These are phyloP conservation scores for Pinus tabuliformis DNA, from an alignment of 75 land plant species.

Conservation along the genomic window DNA sequence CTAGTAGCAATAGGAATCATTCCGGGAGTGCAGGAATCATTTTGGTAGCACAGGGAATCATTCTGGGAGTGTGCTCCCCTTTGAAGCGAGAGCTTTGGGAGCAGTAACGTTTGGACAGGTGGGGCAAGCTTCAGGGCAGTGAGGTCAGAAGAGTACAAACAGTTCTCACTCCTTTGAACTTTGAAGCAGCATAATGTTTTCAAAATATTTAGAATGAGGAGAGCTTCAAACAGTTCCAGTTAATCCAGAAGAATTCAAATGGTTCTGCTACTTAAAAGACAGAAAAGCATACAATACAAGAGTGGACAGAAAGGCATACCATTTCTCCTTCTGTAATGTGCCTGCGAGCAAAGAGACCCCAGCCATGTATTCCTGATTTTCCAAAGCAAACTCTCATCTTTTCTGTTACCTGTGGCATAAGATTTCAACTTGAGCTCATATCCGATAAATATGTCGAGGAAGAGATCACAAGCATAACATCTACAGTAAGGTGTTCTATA, in stretches of 20 bases:
- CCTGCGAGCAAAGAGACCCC: constrained; percentile 94
- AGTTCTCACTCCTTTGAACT: too few relatives aligned
- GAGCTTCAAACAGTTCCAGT: too few relatives aligned
- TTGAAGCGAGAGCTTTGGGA: too few relatives aligned
- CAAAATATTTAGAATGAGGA: not conserved
- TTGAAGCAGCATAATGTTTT: too few relatives aligned
- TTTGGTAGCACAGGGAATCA: too few relatives aligned
- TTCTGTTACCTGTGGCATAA: constrained; percentile 68
- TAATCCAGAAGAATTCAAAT: not conserved
- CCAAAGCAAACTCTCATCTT: constrained; percentile 82
- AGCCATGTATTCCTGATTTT: constrained; percentile 91
- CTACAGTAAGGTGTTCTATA: not conserved
- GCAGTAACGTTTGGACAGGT: too few relatives aligned
- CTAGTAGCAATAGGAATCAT: too few relatives aligned
- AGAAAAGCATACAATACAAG: not conserved
- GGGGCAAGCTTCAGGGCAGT: too few relatives aligned
- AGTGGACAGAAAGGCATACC: constrained; percentile 38
- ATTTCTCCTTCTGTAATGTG: constrained; percentile 93
- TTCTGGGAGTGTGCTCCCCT: too few relatives aligned
- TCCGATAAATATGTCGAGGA: not conserved
- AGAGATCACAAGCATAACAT: not conserved
- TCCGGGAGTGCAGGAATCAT: too few relatives aligned
- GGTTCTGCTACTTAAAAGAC: not conserved
- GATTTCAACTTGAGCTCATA: not conserved
- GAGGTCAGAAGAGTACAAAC: too few relatives aligned